Conservation (phyloP, 2,329 filamentous ascomycete genomes). For the Hymenoscyphus linearis region DNA sequence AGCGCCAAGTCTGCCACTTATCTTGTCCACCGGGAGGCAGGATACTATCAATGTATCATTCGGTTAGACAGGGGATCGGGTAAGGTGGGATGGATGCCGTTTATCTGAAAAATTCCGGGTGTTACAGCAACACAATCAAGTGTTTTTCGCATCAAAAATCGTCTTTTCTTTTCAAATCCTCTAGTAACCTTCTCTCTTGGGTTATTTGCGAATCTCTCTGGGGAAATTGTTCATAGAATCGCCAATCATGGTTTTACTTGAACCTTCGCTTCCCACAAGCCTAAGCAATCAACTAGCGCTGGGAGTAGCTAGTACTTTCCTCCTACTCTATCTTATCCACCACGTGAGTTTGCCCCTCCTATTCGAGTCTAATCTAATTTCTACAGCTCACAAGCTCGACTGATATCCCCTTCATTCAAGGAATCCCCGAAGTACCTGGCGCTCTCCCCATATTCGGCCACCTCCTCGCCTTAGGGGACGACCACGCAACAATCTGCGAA, state of each 20-base stretch:
- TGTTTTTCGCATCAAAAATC: no score
- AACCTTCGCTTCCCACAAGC: not conserved
- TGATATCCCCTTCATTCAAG: conserved; percentile 44
- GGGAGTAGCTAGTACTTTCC: not conserved
- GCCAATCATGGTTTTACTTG: not conserved
- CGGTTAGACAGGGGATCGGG: no score
- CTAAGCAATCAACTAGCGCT: not conserved
- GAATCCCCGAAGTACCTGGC: conserved; percentile 45
- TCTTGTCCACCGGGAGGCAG: no score
- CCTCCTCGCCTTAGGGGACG: conserved; percentile 45
- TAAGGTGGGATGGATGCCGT: no score
- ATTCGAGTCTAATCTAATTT: not conserved
- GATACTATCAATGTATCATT: no score
- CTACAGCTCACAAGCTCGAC: conserved; percentile 26
- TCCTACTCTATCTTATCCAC: not conserved
- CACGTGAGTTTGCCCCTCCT: not conserved
- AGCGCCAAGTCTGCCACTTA: no score
- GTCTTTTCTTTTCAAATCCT: no score
- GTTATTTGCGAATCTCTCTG: no score
- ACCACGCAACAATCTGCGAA: conserved; percentile 48
- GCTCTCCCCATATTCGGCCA: conserved; percentile 46
- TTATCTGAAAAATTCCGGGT: no score
- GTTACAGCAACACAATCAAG: no score
- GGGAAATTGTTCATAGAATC: no score
- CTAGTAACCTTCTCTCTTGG: no score